A percentile compares a stretch with the other conserved stretches of the same genome.
Conservation (phyloP, 1,139 yeast genomes). For the Pichia sp. region DNA sequence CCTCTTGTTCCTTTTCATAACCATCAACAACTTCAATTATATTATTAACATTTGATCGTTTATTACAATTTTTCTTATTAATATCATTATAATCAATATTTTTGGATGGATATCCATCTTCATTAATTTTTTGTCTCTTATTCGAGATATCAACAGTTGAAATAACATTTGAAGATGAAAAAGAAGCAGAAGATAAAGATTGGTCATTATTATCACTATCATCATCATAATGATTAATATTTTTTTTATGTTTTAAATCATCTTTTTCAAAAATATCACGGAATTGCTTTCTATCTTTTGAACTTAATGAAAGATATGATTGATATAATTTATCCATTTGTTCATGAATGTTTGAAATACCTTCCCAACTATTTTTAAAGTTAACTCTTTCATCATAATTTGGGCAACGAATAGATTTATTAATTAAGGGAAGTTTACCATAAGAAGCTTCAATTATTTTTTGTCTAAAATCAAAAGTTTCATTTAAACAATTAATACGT, state of each 20-base stretch:
- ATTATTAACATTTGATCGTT: too few species aligned
- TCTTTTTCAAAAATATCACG: not conserved
- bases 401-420: constrained; percentile 3
- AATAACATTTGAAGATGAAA: not conserved
- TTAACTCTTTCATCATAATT: constrained; percentile 21
- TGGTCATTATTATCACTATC: too few species aligned
- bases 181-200: not conserved
- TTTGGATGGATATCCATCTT: too few species aligned
- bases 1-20: too few species aligned
- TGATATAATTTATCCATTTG: not conserved
- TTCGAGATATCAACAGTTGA: not conserved
- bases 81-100: too few species aligned
- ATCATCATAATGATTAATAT: too few species aligned
- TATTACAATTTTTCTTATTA: too few species aligned
- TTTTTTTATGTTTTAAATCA: not conserved
- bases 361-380: constrained; percentile 22
- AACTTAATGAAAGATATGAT: not conserved
- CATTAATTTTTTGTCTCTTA: not conserved
- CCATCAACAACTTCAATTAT: too few species aligned
- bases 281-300: constrained; percentile 6
- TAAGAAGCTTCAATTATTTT: constrained; percentile 13
- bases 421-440: not conserved
- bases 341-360: not conserved
- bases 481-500: constrained; percentile 30
- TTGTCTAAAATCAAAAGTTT: constrained; percentile 31